Conservation (phyloP, 140 eudicot species). For the Stevia rebaudiana region DNA sequence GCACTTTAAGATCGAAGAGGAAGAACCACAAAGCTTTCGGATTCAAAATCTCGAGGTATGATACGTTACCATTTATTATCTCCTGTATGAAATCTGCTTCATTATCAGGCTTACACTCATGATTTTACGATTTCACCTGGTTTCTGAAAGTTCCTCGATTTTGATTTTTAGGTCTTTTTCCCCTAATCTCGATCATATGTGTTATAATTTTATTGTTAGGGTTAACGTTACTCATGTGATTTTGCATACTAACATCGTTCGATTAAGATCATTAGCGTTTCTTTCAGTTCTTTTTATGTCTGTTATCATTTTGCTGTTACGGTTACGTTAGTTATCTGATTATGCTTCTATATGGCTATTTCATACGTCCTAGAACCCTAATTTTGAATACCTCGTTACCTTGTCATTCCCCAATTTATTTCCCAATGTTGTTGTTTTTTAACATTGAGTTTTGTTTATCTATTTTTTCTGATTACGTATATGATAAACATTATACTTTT, state of each 20-base stretch:
- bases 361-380: background rate
- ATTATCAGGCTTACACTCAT: background rate
- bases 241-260: too few species aligned
- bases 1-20: conserved; percentile 3
- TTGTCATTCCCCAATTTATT: background rate
- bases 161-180: background rate
- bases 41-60: background rate
- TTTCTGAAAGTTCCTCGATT: background rate
- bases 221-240: too few species aligned
- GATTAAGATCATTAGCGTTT: too few species aligned
- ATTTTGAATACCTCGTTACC: background rate
- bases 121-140: background rate
- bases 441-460: background rate
- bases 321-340: background rate
- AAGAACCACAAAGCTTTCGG: background rate
- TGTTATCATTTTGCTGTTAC: background rate
- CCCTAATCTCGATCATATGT: background rate
- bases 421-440: background rate
- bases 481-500: background rate
- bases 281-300: background rate
- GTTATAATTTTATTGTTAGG: background rate
- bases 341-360: background rate
- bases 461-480: background rate
- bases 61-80: background rate
- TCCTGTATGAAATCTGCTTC: background rate